A percentile compares a stretch with the other conserved stretches of the same genome.
Conservation (phyloP, 495 filamentous ascomycete genomes). For the Xylaria curta region DNA sequence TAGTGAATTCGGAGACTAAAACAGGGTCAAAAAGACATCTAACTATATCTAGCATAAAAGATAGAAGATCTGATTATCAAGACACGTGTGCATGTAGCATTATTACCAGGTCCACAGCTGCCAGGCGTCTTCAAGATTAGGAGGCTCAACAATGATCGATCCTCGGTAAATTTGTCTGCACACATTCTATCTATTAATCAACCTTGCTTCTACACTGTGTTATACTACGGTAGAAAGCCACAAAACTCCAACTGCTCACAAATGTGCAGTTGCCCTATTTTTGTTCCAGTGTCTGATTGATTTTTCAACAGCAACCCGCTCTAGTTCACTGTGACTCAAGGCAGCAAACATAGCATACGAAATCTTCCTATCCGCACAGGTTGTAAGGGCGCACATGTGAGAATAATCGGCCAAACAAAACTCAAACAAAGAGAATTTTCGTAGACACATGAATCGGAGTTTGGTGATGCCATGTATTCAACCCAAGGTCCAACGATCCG, state of each 20-base stretch:
- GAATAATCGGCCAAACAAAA: background rate
- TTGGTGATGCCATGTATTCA: background rate
- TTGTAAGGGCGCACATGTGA: background rate
- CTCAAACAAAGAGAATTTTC: background rate
- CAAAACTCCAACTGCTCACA: background rate
- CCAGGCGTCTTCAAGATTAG: background rate
- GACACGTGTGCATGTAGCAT: background rate
- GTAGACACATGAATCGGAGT: background rate
- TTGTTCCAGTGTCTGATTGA: background rate
- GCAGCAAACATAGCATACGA: background rate
- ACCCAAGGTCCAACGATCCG: background rate
- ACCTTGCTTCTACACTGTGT: background rate
- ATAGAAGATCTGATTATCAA: background rate
- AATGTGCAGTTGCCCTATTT: background rate
- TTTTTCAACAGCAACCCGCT: background rate
- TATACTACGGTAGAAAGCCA: background rate
- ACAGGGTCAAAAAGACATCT: background rate
- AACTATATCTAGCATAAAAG: background rate
- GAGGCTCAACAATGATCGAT: background rate
- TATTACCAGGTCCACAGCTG: background rate
- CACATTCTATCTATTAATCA: conserved; percentile 15
- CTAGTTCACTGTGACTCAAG: background rate
- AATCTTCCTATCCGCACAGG: background rate
- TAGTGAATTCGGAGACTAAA: background rate
- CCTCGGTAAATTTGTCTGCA: background rate